Conservation (phyloP, 2,329 filamentous ascomycete genomes). For the Neofusicoccum parvum region DNA sequence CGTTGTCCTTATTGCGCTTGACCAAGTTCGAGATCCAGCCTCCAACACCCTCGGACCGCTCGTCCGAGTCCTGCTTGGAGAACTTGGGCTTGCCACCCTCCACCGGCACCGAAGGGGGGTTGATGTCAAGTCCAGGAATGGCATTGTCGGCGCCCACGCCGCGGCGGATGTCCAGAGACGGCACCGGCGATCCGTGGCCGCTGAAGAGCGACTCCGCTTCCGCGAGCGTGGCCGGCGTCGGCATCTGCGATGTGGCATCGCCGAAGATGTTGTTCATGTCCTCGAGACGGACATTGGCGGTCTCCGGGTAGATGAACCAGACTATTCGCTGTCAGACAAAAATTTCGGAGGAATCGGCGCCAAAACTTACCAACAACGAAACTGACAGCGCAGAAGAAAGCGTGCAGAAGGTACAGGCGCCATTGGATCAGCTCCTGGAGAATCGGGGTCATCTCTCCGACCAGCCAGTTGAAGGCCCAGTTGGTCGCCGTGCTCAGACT, state of each 20-base stretch:
- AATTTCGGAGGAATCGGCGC: background rate
- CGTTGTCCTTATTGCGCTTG: conserved; percentile 53
- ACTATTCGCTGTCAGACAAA: conserved; percentile 58
- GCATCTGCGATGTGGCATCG: conserved; percentile 81
- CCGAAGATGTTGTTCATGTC: conserved; percentile 97
- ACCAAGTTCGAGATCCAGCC: conserved; percentile 72
- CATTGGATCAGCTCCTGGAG: conserved; percentile 90
- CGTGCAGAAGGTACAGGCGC: conserved; percentile 92
- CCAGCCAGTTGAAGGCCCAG: conserved; percentile 98
- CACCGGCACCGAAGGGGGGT: conserved; percentile 67
- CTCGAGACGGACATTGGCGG: conserved; percentile 89
- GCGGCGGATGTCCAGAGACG: conserved; percentile 71
- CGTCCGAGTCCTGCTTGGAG: conserved; percentile 27
- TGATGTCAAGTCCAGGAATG: conserved; percentile 80
- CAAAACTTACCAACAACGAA: conserved; percentile 85
- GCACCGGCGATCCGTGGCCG: conserved; percentile 71
- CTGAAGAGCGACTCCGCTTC: conserved; percentile 84
- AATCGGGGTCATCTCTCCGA: conserved; percentile 92
- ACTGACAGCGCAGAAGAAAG: conserved; percentile 93
- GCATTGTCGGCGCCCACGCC: conserved; percentile 61
- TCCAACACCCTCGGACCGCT: conserved; percentile 59
- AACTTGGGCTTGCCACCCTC: conserved; percentile 54
- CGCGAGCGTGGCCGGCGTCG: conserved; percentile 74
- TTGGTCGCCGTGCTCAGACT: conserved; percentile 95
- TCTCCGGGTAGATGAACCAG: conserved; percentile 97